Evolutionary conservation across 2,329 filamentous ascomycete species (phyloP), one percentile per base, ranked within the genome.

Genomic region (Hypoxylon sp.): DNA sequence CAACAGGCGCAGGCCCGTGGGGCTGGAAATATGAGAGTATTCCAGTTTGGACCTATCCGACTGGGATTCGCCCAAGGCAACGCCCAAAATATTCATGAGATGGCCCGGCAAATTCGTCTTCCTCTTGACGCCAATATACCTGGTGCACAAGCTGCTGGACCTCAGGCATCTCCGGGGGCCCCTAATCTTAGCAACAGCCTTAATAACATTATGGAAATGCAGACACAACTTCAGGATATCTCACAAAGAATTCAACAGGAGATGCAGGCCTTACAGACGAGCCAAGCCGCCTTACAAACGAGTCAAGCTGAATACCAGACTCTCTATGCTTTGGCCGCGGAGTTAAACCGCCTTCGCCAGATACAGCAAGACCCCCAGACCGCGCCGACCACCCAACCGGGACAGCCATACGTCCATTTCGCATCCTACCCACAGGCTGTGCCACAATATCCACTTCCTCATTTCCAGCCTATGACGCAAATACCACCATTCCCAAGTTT

Each of bases 31-130:
- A 86, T 89, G 68, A 84, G 89, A 46, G 84, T 93, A 61, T 90
- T 91, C 73, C 91, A 93, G 72, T 81, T 96, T 51, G 93, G 93
- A 0, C 93, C 93, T 1, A 82, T 96, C 32, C 85, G 92, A 29
- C 82, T 96, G 21, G 92, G 91, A 0, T 92, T 95, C 73, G 92
- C 91, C n/a, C 90, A 92, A 83, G 91, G 79, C 78, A 90, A 80
- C 79, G 83, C 77, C 3, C 82, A 86, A 19, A 88, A 93, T 64
- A 85, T 93, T 35, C 86, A 89, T 61, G 90, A 93, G 70, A 82
- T 93, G 71, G 89, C 88, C 4, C 88, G 90, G 66, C 88, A 88
- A 67, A 83, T 92, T 72, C 88, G 87, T 27, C 74, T 84, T 19
- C 82, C 81, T 4, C 78, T 76, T 2, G 76, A 79, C 37, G 72